Conservation (phyloP, 495 filamentous ascomycete species). For the Immersiella caudata region DNA sequence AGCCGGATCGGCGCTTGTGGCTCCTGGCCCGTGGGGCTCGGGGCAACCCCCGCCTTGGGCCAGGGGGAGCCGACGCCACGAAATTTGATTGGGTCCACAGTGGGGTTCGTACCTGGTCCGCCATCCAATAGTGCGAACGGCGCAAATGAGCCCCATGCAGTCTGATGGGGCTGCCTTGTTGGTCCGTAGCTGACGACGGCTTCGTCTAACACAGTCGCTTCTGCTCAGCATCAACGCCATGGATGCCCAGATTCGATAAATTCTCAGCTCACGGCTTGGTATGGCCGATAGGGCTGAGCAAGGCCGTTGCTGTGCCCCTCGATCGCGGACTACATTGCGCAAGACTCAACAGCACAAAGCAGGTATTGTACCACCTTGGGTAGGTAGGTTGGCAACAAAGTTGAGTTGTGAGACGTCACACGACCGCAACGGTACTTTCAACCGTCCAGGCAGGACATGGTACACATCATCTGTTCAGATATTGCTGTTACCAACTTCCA, state of each 20-base stretch:
- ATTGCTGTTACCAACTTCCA: background rate
- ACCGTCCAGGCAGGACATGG: background rate
- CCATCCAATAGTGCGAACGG: background rate
- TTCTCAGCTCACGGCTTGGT: background rate
- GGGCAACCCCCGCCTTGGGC: background rate
- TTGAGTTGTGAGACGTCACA: background rate
- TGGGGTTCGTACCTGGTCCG: background rate
- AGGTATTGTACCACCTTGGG: too few species aligned
- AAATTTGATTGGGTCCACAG: background rate
- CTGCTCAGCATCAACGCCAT: background rate
- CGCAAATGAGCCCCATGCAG: background rate
- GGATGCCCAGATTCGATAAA: background rate
- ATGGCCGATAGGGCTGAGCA: background rate
- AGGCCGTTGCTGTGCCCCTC: background rate
- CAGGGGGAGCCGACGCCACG: background rate
- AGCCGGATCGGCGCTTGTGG: slow-evolving; percentile 29
- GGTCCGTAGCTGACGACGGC: background rate
- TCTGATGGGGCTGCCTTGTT: background rate
- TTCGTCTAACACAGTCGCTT: background rate
- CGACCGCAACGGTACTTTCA: background rate
- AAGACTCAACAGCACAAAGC: background rate
- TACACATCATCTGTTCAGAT: too few species aligned
- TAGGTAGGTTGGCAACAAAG: too few species aligned
- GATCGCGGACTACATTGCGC: background rate
- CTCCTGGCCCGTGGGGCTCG: background rate